Evolutionary conservation across 2,329 filamentous ascomycete genomes (phyloP).

Genomic region (Fusarium sp.): DNA sequence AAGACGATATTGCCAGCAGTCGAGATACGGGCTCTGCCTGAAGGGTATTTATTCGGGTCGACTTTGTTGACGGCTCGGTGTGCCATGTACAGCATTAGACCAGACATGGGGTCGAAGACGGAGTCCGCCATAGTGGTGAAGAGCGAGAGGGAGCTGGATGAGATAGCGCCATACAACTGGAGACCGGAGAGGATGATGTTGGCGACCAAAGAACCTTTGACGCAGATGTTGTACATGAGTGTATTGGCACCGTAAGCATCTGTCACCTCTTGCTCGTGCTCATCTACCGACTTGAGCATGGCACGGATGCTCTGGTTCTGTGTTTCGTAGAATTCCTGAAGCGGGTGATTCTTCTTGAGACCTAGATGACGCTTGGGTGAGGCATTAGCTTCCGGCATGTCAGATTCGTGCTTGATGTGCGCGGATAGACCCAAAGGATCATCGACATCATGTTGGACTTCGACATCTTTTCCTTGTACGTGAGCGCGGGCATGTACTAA

Average conservation of each 20-base stretch:
- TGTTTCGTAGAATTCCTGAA: constrained; percentile 84
- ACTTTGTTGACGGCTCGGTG: constrained; percentile 89
- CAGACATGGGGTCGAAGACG: constrained; percentile 91
- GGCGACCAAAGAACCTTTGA: constrained; percentile 77
- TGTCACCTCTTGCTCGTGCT: constrained; percentile 85
- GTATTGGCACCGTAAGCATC: constrained; percentile 85
- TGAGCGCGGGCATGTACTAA: constrained; percentile 69
- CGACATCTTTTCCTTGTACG: not conserved
- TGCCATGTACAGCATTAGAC: constrained; percentile 85
- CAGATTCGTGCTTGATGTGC: not conserved
- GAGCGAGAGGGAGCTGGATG: constrained; percentile 87
- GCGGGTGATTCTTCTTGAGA: constrained; percentile 56
- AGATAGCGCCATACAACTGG: constrained; percentile 88
- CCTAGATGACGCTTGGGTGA: constrained; percentile 74
- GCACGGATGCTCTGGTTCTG: constrained; percentile 96
- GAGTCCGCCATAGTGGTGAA: constrained; percentile 98
- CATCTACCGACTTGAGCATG: constrained; percentile 90
- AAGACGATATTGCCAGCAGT: constrained; percentile 96
- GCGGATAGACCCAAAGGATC: not conserved
- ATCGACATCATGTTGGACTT: not conserved
- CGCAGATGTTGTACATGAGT: constrained; percentile 74
- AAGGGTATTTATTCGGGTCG: constrained; percentile 86
- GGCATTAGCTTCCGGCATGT: constrained; percentile 77
- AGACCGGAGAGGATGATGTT: constrained; percentile 82
- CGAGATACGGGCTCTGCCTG: constrained; percentile 91